phyloP scores from a whole-genome alignment of 208 protist species.

The Sergeia podlipaevii region DNA sequence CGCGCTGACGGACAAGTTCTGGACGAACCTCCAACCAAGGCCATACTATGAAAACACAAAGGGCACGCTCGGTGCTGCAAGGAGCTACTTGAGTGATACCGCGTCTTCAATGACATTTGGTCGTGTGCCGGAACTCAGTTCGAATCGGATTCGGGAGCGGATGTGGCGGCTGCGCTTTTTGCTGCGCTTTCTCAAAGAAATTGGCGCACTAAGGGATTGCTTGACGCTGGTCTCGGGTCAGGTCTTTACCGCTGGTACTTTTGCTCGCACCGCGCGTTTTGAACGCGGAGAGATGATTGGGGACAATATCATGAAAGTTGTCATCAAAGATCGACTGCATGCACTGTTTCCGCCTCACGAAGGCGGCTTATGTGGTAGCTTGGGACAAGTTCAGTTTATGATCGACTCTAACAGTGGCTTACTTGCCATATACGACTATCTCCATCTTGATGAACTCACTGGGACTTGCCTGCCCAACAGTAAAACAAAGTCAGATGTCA shows the following conservation, averaged over 20 bases:
- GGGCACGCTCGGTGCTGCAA: too few species aligned
- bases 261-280: conserved; percentile 42
- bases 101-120: conserved; percentile 11
- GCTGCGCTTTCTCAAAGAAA: conserved; percentile 19
- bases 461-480: conserved; percentile 49
- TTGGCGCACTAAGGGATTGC: conserved; percentile 16
- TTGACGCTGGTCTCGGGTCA: not conserved
- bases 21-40: too few species aligned
- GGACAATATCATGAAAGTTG: conserved; percentile 67
- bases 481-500: conserved; percentile 82
- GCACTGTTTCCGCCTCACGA: conserved; percentile 55
- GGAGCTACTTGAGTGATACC: not conserved
- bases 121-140: conserved; percentile 18
- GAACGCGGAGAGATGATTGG: conserved; percentile 84
- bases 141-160: conserved; percentile 9
- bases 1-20: too few species aligned
- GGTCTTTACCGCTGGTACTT: conserved; percentile 19
- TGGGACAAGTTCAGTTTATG: conserved; percentile 52
- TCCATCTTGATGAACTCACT: conserved; percentile 57
- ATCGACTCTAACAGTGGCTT: conserved; percentile 78
- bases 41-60: too few species aligned
- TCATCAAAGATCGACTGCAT: conserved; percentile 55
- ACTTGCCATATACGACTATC: conserved; percentile 77
- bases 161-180: conserved; percentile 34
- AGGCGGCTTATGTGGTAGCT: too few species aligned